A percentile compares a stretch with the other conserved stretches of the same genome.
Evolutionary conservation across 2,329 filamentous ascomycete species (phyloP).

Genomic region (Aureobasidium sp.): DNA sequence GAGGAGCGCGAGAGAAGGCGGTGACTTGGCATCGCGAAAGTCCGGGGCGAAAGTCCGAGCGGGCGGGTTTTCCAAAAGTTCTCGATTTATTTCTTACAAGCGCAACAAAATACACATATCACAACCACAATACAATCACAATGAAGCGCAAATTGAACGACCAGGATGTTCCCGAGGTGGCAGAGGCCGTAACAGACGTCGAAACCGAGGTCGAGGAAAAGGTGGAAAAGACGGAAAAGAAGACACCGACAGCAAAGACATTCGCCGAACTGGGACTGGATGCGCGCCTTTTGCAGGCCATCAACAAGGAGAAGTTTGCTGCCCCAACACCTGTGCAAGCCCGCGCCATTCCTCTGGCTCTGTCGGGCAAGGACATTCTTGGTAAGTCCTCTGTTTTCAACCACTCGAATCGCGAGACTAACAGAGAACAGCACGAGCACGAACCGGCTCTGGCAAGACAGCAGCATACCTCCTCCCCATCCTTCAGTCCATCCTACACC

Average conservation of each 20-base stretch:
- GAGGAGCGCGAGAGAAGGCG: neutral
- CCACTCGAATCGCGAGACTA: slow-evolving; percentile 9
- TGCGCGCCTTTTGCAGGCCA: slow-evolving; percentile 72
- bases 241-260: slow-evolving; percentile 29
- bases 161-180: slow-evolving; percentile 35
- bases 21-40: neutral
- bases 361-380: slow-evolving; percentile 82
- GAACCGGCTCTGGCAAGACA: slow-evolving; percentile 94
- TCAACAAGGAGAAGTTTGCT: slow-evolving; percentile 75
- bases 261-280: slow-evolving; percentile 79
- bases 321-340: slow-evolving; percentile 83
- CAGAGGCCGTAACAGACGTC: slow-evolving; percentile 4
- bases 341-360: slow-evolving; percentile 76
- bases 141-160: slow-evolving; percentile 44
- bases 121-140: slow-evolving; percentile 8
- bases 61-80: neutral
- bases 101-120: neutral
- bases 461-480: slow-evolving; percentile 89
- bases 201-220: slow-evolving; percentile 11
- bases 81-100: neutral
- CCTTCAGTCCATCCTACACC: slow-evolving; percentile 73
- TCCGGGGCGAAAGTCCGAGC: slow-evolving; percentile 8
- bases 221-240: neutral
- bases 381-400: slow-evolving; percentile 28
- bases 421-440: slow-evolving; percentile 61